These are phyloP conservation scores for Boletellus ananas DNA, from an alignment of 768 basidiomycete genomes.

Conservation along the genomic window DNA sequence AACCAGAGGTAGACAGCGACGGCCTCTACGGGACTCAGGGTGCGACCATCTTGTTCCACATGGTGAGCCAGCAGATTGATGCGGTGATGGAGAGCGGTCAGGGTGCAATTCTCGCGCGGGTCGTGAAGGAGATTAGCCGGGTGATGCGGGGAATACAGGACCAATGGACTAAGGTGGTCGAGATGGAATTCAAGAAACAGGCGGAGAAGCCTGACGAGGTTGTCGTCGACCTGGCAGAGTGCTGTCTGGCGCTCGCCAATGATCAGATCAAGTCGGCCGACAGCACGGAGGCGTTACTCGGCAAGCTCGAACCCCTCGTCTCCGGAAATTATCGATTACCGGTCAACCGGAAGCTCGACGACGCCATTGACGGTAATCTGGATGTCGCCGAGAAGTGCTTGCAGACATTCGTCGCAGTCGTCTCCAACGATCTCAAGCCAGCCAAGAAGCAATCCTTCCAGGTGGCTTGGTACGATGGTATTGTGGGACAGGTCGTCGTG, in stretches of 20 bases:
- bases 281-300: slow-evolving; percentile 82
- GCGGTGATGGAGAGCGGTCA: slow-evolving; percentile 94
- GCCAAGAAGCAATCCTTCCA: slow-evolving; percentile 85
- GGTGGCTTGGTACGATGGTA: slow-evolving; percentile 84
- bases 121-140: slow-evolving; percentile 82
- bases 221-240: slow-evolving; percentile 87
- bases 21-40: slow-evolving; percentile 90
- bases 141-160: slow-evolving; percentile 88
- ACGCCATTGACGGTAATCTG: slow-evolving; percentile 96
- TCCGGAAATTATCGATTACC: slow-evolving; percentile 84
- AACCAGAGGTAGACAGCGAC: slow-evolving; percentile 86
- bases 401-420: slow-evolving; percentile 87
- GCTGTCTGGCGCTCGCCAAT: slow-evolving; percentile 94
- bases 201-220: slow-evolving; percentile 85
- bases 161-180: slow-evolving; percentile 82
- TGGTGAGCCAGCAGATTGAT: slow-evolving; percentile 97
- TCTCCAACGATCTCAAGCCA: slow-evolving; percentile 91
- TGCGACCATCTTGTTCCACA: slow-evolving; percentile 93
- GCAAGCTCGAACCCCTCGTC: slow-evolving; percentile 85
- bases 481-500: slow-evolving; percentile 84
- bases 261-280: slow-evolving; percentile 97
- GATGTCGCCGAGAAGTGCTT: slow-evolving; percentile 98
- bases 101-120: slow-evolving; percentile 86
- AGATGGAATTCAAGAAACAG: slow-evolving; percentile 83
- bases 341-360: slow-evolving; percentile 86